These are phyloP conservation scores for Cyberlindnera petersonii DNA, from an alignment of 805 yeast species.

Conservation along the genomic window DNA sequence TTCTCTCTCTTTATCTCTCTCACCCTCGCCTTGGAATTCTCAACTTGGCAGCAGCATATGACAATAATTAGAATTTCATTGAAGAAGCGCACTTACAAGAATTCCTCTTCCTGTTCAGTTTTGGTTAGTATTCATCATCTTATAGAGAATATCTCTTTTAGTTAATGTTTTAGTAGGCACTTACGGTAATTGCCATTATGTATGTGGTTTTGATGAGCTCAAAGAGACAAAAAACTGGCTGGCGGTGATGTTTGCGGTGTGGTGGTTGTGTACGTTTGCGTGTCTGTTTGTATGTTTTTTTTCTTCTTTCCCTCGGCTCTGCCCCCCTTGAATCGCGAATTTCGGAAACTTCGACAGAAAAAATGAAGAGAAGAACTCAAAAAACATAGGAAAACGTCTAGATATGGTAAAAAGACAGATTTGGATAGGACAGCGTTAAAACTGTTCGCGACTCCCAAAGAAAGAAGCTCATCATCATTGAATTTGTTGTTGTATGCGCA, in stretches of 20 bases:
- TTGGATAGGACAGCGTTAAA: too few relatives aligned
- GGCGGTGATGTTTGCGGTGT: neutral
- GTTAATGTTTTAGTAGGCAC: neutral
- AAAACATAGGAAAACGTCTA: neutral
- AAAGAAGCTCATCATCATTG: too few relatives aligned
- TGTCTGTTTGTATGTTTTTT: neutral
- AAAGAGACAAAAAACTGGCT: too few relatives aligned
- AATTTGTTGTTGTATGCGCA: too few relatives aligned
- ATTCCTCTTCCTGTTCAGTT: conserved; percentile 13
- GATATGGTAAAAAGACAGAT: too few relatives aligned
- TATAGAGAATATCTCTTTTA: too few relatives aligned
- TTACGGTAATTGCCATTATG: conserved; percentile 2
- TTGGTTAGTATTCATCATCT: conserved; percentile 1
- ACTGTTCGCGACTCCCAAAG: too few relatives aligned
- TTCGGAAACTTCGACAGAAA: too few relatives aligned
- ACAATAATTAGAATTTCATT: too few relatives aligned
- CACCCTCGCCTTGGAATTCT: neutral
- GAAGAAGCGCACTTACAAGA: conserved; percentile 20
- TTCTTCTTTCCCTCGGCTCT: neutral
- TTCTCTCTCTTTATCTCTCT: neutral
- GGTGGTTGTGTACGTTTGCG: neutral
- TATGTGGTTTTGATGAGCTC: too few relatives aligned
- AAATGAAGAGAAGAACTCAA: neutral
- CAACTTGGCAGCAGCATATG: conserved; percentile 1
- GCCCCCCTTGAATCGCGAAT: too few relatives aligned